phyloP scores from a whole-genome alignment of 495 filamentous ascomycete genomes.

The Astrothelium macrocarpum region DNA sequence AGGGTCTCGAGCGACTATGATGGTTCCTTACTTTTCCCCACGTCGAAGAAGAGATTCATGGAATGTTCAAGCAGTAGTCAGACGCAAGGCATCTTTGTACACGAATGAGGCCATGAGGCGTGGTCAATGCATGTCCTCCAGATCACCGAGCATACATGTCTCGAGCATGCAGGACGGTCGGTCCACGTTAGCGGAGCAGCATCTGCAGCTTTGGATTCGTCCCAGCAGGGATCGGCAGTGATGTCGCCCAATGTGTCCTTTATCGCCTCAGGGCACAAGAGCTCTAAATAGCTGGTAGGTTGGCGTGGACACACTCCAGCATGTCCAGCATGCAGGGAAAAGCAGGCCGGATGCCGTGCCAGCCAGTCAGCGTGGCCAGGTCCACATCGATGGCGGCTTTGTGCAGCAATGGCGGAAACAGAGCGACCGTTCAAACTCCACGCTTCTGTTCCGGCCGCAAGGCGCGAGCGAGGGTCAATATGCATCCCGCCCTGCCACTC shows the following conservation, averaged over 20 bases:
- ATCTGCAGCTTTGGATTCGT: not conserved
- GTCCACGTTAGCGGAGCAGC: not conserved
- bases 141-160: not conserved
- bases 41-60: not conserved
- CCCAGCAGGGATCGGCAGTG: not conserved
- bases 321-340: not conserved
- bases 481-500: not conserved
- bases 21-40: not conserved
- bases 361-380: not conserved
- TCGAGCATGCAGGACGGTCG: not conserved
- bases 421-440: not conserved
- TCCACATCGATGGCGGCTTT: not conserved
- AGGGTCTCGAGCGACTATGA: not conserved
- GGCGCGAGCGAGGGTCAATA: not conserved
- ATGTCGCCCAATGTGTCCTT: not conserved
- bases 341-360: not conserved
- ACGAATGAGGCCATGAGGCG: not conserved
- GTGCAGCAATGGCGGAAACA: not conserved
- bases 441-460: not conserved
- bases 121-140: slow-evolving; percentile 2
- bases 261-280: not conserved
- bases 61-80: not conserved
- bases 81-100: not conserved
- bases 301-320: too few species aligned
- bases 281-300: not conserved